Evolutionary conservation across 2,329 filamentous ascomycete genomes (phyloP), one percentile per base, ranked within the genome.

Genomic region (Cercospora citrullina): DNA sequence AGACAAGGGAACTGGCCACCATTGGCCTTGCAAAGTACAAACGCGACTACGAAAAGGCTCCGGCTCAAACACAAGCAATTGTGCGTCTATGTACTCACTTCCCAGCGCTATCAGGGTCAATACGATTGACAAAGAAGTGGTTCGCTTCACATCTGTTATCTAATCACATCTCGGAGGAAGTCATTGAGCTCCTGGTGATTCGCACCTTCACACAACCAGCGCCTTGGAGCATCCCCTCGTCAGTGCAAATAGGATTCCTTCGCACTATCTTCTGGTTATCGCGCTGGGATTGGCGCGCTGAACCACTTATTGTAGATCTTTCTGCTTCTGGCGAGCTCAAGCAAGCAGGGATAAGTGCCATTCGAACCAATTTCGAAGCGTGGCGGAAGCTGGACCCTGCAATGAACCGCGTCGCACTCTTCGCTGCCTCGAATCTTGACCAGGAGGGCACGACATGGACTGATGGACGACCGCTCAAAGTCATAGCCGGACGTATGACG

Each of bases 111-210:
- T 96, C 93, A 0, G 87, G 90, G 2, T 90, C 93, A 0, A 92
- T 97, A 69, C 89, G 94, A 18, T 84, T 98, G 2, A 85, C 91
- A 55, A 98, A 98, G 82, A 87, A 89, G 75, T 99, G 95, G 95
- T 95, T 97, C 79, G 86, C 88, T 71, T 86, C 87, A 2, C 95
- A 99, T 78, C 89, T 96, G 72, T 87, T 99, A 8, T 83, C 87
- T 4, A 85, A 85, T 14, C 91, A 97, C 78, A 85, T 98, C 72
- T 84, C 86, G 31, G 89, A 92, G 36, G 93, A 96, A 77, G 83
- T 97, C 57, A 86, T 97, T 68, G 95, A 99, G 80, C 86, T 99
- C 16, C 82, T 97, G 60, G 91, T 90, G 12, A 85, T 91, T 2
- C 89, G 89, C 62, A 87, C 89, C 16, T 99, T 98, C 81, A 82